A percentile compares a stretch with the other conserved stretches of the same genome.
Evolutionary conservation across 805 yeast species (phyloP).

Genomic region (Myxozyma kluyveri): DNA sequence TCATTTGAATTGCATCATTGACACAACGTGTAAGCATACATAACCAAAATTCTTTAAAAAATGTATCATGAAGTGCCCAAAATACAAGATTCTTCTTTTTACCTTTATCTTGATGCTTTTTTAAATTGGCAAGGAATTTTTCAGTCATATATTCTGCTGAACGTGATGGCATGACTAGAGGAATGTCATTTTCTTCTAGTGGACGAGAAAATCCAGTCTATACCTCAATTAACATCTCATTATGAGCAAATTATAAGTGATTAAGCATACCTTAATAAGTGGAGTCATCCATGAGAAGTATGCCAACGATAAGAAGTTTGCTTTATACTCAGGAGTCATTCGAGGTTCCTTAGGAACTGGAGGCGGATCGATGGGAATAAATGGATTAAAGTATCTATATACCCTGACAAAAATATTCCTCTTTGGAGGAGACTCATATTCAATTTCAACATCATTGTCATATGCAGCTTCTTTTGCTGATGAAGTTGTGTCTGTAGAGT

Average conservation of each 20-base stretch:
- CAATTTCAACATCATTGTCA: no score
- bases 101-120: constrained; percentile 35
- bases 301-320: neutral
- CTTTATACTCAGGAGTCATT: neutral
- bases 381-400: neutral
- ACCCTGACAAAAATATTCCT: neutral
- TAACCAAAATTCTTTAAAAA: constrained; percentile 39
- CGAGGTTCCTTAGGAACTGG: neutral
- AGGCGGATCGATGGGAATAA: neutral
- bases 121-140: constrained; percentile 38
- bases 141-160: constrained; percentile 40
- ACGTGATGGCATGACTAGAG: constrained; percentile 41
- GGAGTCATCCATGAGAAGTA: neutral
- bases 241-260: neutral
- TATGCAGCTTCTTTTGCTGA: no score
- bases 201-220: constrained; percentile 59
- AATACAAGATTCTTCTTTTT: constrained; percentile 34
- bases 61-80: constrained; percentile 41
- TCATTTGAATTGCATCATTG: constrained; percentile 43
- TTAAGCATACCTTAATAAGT: neutral
- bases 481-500: no score
- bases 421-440: no score
- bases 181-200: constrained; percentile 57
- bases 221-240: neutral
- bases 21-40: constrained; percentile 37